Evolutionary conservation across 441 rosid genomes (phyloP).

Genomic region (Dalechampia spathulata): DNA sequence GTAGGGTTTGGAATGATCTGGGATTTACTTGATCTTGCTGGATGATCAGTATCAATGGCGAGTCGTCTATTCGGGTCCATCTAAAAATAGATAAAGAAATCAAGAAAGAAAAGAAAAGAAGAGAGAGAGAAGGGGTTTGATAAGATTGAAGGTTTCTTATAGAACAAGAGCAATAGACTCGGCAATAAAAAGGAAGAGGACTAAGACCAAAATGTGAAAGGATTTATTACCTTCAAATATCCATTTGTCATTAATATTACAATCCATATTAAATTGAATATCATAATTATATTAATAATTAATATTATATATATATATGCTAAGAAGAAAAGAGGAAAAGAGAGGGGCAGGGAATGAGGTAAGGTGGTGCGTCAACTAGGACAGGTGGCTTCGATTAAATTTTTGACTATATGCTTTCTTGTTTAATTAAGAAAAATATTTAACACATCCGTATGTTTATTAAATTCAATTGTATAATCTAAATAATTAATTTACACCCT

Average conservation of each 20-base stretch:
- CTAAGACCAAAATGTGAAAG: constrained; percentile 23
- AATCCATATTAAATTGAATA: too few relatives aligned
- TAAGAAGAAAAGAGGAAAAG: too few relatives aligned
- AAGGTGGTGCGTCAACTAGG: constrained; percentile 32
- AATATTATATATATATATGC: too few relatives aligned
- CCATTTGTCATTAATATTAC: too few relatives aligned
- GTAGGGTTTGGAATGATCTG: background rate
- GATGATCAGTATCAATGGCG: background rate
- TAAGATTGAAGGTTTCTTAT: background rate
- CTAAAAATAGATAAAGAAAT: background rate
- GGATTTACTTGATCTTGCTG: background rate
- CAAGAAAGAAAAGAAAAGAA: background rate
- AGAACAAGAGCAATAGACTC: constrained; percentile 11
- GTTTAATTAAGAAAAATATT: too few relatives aligned
- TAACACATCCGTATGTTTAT: too few relatives aligned
- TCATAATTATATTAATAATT: too few relatives aligned
- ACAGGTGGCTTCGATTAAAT: constrained; percentile 19
- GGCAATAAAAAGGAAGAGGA: constrained; percentile 24
- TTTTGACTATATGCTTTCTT: too few relatives aligned
- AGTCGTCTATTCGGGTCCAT: constrained; percentile 5
- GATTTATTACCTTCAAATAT: background rate
- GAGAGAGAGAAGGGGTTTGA: background rate
- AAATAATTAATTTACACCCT: too few relatives aligned
- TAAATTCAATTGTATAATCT: too few relatives aligned
- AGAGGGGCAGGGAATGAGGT: constrained; percentile 15